These are phyloP conservation scores for Berberis thunbergii DNA, from an alignment of 164 flowering plant genomes.

Conservation along the genomic window DNA sequence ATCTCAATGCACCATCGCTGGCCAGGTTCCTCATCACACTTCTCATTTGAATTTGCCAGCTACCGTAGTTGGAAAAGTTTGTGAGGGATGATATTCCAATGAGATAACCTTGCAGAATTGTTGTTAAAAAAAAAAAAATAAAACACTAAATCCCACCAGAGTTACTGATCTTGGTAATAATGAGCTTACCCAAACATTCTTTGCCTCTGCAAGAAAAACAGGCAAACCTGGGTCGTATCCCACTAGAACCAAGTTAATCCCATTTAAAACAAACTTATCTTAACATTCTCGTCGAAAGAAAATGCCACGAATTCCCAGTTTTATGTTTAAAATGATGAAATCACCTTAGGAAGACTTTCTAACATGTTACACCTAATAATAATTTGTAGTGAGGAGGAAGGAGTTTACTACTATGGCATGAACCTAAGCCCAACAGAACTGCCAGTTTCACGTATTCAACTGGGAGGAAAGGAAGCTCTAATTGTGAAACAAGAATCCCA, in stretches of 20 bases:
- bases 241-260: no score
- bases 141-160: no score
- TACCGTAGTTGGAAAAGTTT: no score
- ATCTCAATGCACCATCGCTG: no score
- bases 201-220: background rate
- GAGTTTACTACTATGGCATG: slow-evolving; percentile 38
- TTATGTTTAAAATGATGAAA: background rate
- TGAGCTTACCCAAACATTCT: no score
- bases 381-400: slow-evolving; percentile 47
- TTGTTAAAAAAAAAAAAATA: no score
- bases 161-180: no score
- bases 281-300: background rate
- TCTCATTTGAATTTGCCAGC: no score
- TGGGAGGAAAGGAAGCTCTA: slow-evolving; percentile 41
- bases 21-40: no score
- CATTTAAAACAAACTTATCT: background rate
- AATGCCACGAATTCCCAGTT: background rate
- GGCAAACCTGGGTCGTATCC: background rate
- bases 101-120: no score
- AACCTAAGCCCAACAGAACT: slow-evolving; percentile 40
- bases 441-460: slow-evolving; percentile 30
- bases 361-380: background rate
- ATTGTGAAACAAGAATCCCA: slow-evolving; percentile 29
- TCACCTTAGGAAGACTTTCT: background rate
- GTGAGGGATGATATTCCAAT: no score